Evolutionary conservation across 108 stramenopile species (phyloP).

Genomic region (Skeletonema grethae): DNA sequence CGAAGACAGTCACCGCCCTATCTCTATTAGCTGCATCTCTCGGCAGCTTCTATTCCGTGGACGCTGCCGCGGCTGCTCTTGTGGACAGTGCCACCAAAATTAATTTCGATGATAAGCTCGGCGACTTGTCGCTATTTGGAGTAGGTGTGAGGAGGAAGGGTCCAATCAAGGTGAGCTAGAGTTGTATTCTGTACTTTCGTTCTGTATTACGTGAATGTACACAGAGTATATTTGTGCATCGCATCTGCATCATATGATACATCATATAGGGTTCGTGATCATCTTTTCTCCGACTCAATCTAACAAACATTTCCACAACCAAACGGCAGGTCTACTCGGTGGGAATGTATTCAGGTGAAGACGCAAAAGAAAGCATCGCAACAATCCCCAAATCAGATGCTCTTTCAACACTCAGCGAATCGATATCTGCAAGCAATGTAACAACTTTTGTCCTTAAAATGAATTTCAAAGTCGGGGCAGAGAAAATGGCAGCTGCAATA

Average conservation of each 20-base stretch:
- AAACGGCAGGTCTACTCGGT: slow-evolving; percentile 62
- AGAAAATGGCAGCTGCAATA: slow-evolving; percentile 86
- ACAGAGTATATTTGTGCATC: too few relatives aligned
- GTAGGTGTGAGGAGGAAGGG: slow-evolving; percentile 85
- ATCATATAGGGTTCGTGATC: background rate
- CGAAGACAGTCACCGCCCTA: background rate
- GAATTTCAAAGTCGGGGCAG: slow-evolving; percentile 87
- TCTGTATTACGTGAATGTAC: too few relatives aligned
- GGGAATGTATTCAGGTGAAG: slow-evolving; percentile 70
- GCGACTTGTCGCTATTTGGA: slow-evolving; percentile 61
- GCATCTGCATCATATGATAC: background rate
- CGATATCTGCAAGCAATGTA: slow-evolving; percentile 47
- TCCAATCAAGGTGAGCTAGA: slow-evolving; percentile 58
- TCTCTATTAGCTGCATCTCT: background rate
- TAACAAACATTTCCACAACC: background rate
- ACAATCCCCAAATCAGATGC: slow-evolving; percentile 49
- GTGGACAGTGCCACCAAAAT: slow-evolving; percentile 75
- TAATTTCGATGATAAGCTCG: slow-evolving; percentile 48
- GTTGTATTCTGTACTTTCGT: background rate
- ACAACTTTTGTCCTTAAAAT: slow-evolving; percentile 71
- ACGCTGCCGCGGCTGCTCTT: slow-evolving; percentile 25
- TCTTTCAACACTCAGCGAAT: slow-evolving; percentile 51
- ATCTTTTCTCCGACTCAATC: background rate
- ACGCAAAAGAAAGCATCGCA: slow-evolving; percentile 52
- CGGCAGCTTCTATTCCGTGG: background rate